These are phyloP conservation scores for Sclerospora graminicola DNA, from an alignment of 352 stramenopile genomes.

Conservation along the genomic window DNA sequence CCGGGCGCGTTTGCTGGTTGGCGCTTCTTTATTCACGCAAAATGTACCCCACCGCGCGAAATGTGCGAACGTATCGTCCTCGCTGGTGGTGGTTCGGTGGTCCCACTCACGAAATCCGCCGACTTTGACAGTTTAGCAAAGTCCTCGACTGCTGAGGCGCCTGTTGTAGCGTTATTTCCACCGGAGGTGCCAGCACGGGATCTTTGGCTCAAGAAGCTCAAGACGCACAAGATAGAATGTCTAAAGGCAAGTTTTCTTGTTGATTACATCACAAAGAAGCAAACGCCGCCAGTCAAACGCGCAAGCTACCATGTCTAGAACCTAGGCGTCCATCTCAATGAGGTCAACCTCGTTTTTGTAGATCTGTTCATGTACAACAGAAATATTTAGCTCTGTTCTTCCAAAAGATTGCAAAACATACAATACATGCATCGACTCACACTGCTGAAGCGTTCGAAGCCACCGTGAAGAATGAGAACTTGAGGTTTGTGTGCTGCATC, in stretches of 20 bases:
- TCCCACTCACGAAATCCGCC: slow-evolving; percentile 45
- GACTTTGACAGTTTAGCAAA: slow-evolving; percentile 30
- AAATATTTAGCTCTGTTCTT: slow-evolving; percentile 13
- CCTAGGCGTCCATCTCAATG: slow-evolving; percentile 14
- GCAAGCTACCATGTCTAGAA: slow-evolving; percentile 45
- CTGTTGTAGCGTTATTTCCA: slow-evolving; percentile 52
- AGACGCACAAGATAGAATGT: slow-evolving; percentile 47
- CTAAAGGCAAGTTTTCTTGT: slow-evolving; percentile 77
- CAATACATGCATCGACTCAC: slow-evolving; percentile 23
- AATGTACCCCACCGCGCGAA: slow-evolving; percentile 55
- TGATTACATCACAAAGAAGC: slow-evolving; percentile 81
- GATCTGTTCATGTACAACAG: slow-evolving; percentile 20
- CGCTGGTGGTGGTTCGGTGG: slow-evolving; percentile 41
- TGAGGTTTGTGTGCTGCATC: slow-evolving; percentile 32
- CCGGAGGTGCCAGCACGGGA: slow-evolving; percentile 45
- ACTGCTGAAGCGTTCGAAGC: slow-evolving; percentile 53
- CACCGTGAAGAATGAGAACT: slow-evolving; percentile 61
- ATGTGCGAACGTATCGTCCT: slow-evolving; percentile 76
- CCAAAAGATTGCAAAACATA: not conserved
- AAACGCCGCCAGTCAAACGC: slow-evolving; percentile 34
- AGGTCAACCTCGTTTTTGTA: slow-evolving; percentile 39
- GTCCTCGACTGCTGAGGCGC: slow-evolving; percentile 27
- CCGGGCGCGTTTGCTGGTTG: slow-evolving; percentile 56
- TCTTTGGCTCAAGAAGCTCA: slow-evolving; percentile 65
- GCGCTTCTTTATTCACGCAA: slow-evolving; percentile 67